Base-by-base conservation (phyloP, 768 basidiomycete species). In the Multifurca ochricompacta region DNA sequence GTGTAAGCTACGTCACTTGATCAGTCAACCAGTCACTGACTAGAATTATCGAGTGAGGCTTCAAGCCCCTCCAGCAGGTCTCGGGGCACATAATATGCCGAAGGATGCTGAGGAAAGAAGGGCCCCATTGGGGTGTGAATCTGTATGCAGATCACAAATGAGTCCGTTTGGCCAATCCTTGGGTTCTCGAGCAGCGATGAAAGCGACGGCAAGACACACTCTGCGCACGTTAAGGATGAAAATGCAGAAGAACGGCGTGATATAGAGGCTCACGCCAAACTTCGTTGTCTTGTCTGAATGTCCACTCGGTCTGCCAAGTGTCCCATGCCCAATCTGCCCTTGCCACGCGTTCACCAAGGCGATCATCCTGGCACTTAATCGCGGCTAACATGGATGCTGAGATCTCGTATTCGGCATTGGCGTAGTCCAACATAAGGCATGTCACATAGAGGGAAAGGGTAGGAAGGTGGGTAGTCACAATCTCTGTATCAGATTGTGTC, bases 281-380 rank as follows among this genome's bases (percentile, higher is more conserved):
- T 71, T 88, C 85, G 49, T 77, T 78, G 49, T 83, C 83, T 47
- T 75, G 76, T 39, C 85, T 71, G 69, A 87, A 90, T 1, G 78
- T 74, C 78, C 80, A 87, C 55, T 85, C 82, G 55, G 73, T 77
- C 56, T 85, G 79, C 80, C 83, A 85, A 51, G 70, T 70, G 53
- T 86, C 81, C 85, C 85, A 89, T 23, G 82, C 71, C 83, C 85
- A 89, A 37, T 85, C 78, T 28, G 82, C 71, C 14, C 83, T 78
- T 1, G 81, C 78, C 5, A 81, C 79, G 10, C 82, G 74, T 61
- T 81, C 77, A 6, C 85, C 85, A 10, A 70, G 67, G 44, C 77
- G 73, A 58, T 81, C 77, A 53, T 79, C 77, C 59, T 80, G 77
- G 42, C 78, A 81, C 62, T 82, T 85, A 55, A 89, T 82, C 11